phyloP scores from a whole-genome alignment of 2,329 filamentous ascomycete species.

The Sarocladiaceae sp. region DNA sequence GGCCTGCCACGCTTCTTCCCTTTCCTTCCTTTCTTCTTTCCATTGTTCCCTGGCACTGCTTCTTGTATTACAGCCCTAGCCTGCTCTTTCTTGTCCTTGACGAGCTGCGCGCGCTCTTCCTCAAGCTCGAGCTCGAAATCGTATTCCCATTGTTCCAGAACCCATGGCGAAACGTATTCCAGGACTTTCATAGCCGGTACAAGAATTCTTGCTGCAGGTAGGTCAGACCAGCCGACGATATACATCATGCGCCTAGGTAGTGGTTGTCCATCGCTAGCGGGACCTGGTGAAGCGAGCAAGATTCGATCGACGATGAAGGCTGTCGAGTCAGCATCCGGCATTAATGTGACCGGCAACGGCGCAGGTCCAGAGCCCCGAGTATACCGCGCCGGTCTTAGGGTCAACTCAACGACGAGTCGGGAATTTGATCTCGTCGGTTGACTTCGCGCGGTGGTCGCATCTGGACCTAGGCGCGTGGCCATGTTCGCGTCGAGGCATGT shows the following conservation, averaged over 20 bases:
- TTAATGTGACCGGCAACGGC: conserved; percentile 41
- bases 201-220: conserved; percentile 42
- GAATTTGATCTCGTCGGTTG: neutral
- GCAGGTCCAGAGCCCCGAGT: conserved; percentile 33
- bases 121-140: conserved; percentile 16
- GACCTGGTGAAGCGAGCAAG: conserved; percentile 31
- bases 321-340: conserved; percentile 44
- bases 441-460: neutral
- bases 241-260: conserved; percentile 46
- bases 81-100: conserved; percentile 18
- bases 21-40: conserved; percentile 6
- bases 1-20: conserved; percentile 23
- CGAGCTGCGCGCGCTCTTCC: conserved; percentile 20
- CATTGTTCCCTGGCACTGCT: neutral
- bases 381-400: neutral
- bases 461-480: neutral
- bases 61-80: neutral
- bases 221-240: conserved; percentile 50
- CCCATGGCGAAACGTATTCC: conserved; percentile 54
- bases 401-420: neutral
- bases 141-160: conserved; percentile 54
- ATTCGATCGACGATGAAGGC: conserved; percentile 55
- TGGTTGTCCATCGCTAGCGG: conserved; percentile 28
- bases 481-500: no score
- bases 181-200: conserved; percentile 44